Base-by-base conservation (phyloP, 768 basidiomycete species). In the Tylopilus cervinicoccineus region DNA sequence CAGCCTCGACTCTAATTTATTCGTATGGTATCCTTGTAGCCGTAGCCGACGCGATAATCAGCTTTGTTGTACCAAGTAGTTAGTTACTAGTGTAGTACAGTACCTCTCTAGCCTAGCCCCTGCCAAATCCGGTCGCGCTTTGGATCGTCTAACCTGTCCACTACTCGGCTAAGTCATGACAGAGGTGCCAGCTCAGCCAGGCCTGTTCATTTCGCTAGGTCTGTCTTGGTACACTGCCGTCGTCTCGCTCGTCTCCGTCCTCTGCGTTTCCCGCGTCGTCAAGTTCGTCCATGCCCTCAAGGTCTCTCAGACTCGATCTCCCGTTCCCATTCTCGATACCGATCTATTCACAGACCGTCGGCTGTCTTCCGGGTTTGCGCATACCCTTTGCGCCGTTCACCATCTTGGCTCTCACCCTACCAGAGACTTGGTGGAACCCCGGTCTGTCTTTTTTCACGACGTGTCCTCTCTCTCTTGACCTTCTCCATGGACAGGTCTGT, bases 381-480 rank as follows among this genome's bases (percentile, higher is more conserved):
- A 47, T 64, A 16, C 56, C 62, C 32, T 53, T 62, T 20, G 37
- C 45, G n/a, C 56, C 63, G 7, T 27, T 64, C 12, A 29, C 34
- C 19, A 0, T 58, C 26, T 1, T 36, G 0, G 51, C 44, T n/a
- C 10, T 59, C 4, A 3, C 51, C 43, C 11, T 52, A 17, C 63
- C 57, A 43, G 56, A 51, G 31, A 49, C 45, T 20, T 56, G 47
- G 49, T 59, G 57, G 61, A 59, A 64, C 28, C 54, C 54, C 24
- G 27, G 58, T 57, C 27, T 20, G 47, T 43, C 12, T 5, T 26
- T n/a, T 51, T 37, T 14, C 29, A 23, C 29, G 26, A 11, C 20
- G 5, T 34, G 20, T 20, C 8, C 5, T 45, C 20, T 32, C 28
- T 26, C 4, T 12, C 22, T 26, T 51, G 16, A 33, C 26, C 20